phyloP scores from a whole-genome alignment of 2,329 filamentous ascomycete genomes.

The Grosmannia clavigera region DNA sequence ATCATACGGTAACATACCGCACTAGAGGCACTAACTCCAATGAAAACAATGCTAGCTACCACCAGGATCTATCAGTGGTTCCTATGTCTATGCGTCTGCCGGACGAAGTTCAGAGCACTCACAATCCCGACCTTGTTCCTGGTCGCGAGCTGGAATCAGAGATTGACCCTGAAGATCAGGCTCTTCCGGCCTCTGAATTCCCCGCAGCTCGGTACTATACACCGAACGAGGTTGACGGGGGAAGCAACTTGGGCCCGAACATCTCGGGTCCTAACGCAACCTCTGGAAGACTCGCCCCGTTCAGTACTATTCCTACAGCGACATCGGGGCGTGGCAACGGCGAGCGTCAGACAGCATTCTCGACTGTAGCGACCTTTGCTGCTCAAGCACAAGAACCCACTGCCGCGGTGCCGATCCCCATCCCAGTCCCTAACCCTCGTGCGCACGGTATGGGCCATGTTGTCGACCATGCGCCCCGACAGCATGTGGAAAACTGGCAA shows the following conservation, averaged over 20 bases:
- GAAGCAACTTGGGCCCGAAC: neutral
- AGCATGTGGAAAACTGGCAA: too few relatives aligned
- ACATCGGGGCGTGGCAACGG: neutral
- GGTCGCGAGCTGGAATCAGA: neutral
- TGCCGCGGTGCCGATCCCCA: too few relatives aligned
- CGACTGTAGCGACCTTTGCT: neutral
- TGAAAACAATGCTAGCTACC: neutral
- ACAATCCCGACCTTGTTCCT: neutral
- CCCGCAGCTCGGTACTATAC: slow-evolving; percentile 2
- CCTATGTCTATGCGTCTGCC: slow-evolving; percentile 1
- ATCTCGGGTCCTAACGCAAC: too few relatives aligned
- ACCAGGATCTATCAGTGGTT: neutral
- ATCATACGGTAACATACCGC: neutral
- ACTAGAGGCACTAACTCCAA: neutral
- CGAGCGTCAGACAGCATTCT: neutral
- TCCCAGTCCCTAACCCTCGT: too few relatives aligned
- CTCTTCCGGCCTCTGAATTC: neutral
- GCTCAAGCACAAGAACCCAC: neutral
- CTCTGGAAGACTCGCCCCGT: too few relatives aligned
- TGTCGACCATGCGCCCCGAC: too few relatives aligned
- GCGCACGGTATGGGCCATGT: too few relatives aligned
- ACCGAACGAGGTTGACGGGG: neutral
- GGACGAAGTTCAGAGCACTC: neutral
- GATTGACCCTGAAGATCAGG: neutral
- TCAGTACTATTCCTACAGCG: neutral